Evolutionary conservation across 2,329 filamentous ascomycete genomes (phyloP).

Genomic region (Colletotrichum abscissum): DNA sequence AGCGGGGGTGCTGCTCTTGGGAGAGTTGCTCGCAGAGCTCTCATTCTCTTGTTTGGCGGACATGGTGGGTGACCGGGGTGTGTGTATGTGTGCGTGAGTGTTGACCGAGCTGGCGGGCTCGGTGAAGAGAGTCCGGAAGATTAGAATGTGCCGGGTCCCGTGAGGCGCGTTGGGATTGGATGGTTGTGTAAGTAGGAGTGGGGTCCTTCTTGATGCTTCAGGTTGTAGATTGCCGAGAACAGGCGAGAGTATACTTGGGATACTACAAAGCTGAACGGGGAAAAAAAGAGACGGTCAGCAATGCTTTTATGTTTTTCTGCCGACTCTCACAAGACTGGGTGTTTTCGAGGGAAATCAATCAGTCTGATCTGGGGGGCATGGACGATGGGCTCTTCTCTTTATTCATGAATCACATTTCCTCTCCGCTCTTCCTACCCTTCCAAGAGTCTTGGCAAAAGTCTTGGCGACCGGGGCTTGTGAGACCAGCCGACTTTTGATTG

Average conservation of each 20-base stretch:
- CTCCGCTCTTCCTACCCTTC: constrained; percentile 34
- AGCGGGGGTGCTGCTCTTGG: constrained; percentile 65
- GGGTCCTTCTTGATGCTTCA: constrained; percentile 1
- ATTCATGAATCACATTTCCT: constrained; percentile 37
- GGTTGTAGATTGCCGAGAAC: constrained; percentile 26
- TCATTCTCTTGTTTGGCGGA: constrained; percentile 40
- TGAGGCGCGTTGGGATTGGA: neutral
- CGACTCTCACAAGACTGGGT: constrained; percentile 9
- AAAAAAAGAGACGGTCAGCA: constrained; percentile 23
- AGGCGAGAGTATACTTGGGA: constrained; percentile 16
- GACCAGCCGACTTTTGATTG: constrained; percentile 22
- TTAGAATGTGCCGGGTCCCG: constrained; percentile 14
- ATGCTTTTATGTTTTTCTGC: constrained; percentile 35
- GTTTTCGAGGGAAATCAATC: constrained; percentile 12
- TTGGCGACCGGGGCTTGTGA: constrained; percentile 30
- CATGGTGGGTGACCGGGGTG: constrained; percentile 35
- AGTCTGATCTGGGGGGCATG: constrained; percentile 26
- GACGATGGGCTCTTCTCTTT: constrained; percentile 32
- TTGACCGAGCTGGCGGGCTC: constrained; percentile 21
- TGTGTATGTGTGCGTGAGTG: neutral
- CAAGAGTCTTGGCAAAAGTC: constrained; percentile 33
- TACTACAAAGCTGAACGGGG: neutral
- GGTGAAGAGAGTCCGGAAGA: constrained; percentile 5
- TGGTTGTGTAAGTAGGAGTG: constrained; percentile 26
- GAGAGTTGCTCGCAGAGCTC: constrained; percentile 56